phyloP scores from a whole-genome alignment of 1,284 basidiomycete species.

The Ganoderma multipileum region DNA sequence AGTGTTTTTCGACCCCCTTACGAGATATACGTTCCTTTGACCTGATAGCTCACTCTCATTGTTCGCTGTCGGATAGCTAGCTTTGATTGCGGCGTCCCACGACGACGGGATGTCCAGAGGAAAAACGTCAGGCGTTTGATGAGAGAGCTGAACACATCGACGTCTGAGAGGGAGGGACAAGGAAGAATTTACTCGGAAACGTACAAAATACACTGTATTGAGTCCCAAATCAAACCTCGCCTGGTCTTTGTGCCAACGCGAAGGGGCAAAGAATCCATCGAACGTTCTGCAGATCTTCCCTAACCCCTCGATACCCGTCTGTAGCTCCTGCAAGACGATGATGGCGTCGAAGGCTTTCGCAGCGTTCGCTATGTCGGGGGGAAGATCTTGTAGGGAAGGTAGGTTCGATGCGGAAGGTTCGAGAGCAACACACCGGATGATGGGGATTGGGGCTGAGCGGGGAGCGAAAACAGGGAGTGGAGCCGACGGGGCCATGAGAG shows the following conservation, averaged over 20 bases:
- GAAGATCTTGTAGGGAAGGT: neutral
- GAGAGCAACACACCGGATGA: constrained; percentile 47
- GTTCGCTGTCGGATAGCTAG: constrained; percentile 1
- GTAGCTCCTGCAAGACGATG: constrained; percentile 60
- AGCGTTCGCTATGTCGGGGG: constrained; percentile 19
- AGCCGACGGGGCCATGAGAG: constrained; percentile 48
- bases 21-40: constrained; percentile 51
- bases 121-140: constrained; percentile 51
- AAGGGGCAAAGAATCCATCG: constrained; percentile 60
- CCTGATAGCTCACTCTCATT: constrained; percentile 2
- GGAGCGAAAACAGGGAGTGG: constrained; percentile 67
- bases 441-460: constrained; percentile 69
- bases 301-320: constrained; percentile 67
- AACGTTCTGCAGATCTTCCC: constrained; percentile 68
- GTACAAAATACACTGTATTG: constrained; percentile 61
- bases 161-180: constrained; percentile 7
- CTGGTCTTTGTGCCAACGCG: constrained; percentile 43
- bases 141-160: constrained; percentile 44
- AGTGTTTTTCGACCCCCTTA: constrained; percentile 86
- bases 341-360: constrained; percentile 41
- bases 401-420: constrained; percentile 5
- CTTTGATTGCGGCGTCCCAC: constrained; percentile 61
- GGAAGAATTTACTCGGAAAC: constrained; percentile 34
- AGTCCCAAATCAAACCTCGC: constrained; percentile 48
- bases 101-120: constrained; percentile 59